Evolutionary conservation across 1,139 yeast species (phyloP).

Genomic region (Suhomyces maxii): DNA sequence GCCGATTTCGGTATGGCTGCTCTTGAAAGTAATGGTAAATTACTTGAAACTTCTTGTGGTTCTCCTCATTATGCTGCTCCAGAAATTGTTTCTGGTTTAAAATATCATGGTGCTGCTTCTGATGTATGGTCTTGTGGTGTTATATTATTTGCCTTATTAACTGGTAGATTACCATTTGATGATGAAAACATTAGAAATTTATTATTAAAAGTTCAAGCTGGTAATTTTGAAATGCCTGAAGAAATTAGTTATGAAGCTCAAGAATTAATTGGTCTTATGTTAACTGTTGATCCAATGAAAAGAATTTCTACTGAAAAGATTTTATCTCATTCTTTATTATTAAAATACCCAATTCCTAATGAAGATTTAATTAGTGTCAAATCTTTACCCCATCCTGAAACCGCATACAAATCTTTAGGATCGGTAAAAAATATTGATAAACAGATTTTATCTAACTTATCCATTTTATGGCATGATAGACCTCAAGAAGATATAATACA

Average conservation of each 20-base stretch:
- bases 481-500: slow-evolving; percentile 55
- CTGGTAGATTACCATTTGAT: slow-evolving; percentile 81
- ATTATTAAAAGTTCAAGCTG: slow-evolving; percentile 72
- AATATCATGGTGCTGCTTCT: slow-evolving; percentile 79
- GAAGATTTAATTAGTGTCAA: slow-evolving; percentile 52
- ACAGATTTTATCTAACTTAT: slow-evolving; percentile 64
- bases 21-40: slow-evolving; percentile 66
- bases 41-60: slow-evolving; percentile 79
- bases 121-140: slow-evolving; percentile 90
- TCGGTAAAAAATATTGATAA: slow-evolving; percentile 54
- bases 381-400: slow-evolving; percentile 64
- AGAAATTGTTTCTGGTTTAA: slow-evolving; percentile 75
- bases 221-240: slow-evolving; percentile 71
- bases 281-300: slow-evolving; percentile 73
- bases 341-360: slow-evolving; percentile 57
- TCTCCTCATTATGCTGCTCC: slow-evolving; percentile 90
- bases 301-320: slow-evolving; percentile 80
- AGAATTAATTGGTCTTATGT: slow-evolving; percentile 69
- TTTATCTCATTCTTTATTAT: slow-evolving; percentile 70
- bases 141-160: slow-evolving; percentile 69
- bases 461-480: slow-evolving; percentile 75
- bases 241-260: slow-evolving; percentile 63
- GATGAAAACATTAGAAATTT: slow-evolving; percentile 75
- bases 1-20: slow-evolving; percentile 94
- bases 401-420: slow-evolving; percentile 52